Evolutionary conservation across 805 yeast genomes (phyloP).

Genomic region (Pichia deserticola): DNA sequence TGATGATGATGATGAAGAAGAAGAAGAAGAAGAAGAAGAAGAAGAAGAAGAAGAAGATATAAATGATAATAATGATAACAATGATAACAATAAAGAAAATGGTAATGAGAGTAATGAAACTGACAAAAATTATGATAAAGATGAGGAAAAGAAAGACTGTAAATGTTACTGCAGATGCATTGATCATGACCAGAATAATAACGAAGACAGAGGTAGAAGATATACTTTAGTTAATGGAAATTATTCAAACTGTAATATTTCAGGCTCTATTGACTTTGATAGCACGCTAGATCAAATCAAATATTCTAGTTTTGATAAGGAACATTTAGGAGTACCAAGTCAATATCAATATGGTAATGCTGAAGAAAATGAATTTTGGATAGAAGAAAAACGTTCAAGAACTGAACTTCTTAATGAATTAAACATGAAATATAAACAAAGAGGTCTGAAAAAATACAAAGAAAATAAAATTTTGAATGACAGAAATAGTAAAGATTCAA

Average conservation of each 20-base stretch:
- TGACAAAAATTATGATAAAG: no score
- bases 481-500: no score
- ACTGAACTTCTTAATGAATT: slow-evolving; percentile 10
- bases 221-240: no score
- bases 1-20: not conserved
- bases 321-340: not conserved
- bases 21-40: not conserved
- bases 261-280: no score
- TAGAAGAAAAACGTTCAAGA: slow-evolving; percentile 17
- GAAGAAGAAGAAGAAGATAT: not conserved
- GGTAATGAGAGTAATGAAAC: not conserved
- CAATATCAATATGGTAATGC: not conserved
- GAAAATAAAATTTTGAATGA: not conserved
- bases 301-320: not conserved
- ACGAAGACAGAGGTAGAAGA: no score
- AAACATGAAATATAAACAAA: not conserved
- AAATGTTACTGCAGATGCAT: no score
- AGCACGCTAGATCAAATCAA: not conserved
- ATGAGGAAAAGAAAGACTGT: no score
- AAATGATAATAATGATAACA: not conserved
- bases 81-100: not conserved
- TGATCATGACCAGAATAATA: no score
- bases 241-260: no score
- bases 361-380: slow-evolving; percentile 4
- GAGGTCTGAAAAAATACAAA: not conserved